Conservation (phyloP, 352 stramenopile genomes). For the Phytophthora nicotianae region DNA sequence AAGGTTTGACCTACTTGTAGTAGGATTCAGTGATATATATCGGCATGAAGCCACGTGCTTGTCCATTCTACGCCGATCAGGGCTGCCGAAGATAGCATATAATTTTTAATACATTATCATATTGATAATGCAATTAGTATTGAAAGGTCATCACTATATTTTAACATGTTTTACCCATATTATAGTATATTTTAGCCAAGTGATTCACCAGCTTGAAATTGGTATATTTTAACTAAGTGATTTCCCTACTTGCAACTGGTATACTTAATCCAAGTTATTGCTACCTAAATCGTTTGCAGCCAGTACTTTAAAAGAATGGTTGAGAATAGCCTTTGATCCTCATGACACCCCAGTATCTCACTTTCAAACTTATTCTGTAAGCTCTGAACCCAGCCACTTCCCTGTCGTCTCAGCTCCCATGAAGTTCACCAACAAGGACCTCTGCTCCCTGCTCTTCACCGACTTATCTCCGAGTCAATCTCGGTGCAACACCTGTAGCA, state of each 20-base stretch:
- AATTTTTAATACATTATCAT: neutral
- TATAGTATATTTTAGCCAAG: neutral
- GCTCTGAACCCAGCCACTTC: no score
- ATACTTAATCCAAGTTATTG: neutral
- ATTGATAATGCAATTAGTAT: neutral
- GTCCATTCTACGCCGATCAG: no score
- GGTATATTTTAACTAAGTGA: neutral
- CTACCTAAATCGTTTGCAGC: no score
- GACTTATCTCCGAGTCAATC: neutral
- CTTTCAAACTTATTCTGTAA: no score
- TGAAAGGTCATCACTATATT: neutral
- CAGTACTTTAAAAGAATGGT: no score
- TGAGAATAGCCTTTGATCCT: no score
- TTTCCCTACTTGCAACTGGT: neutral
- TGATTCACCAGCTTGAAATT: no score
- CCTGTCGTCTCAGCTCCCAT: neutral
- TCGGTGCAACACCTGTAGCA: neutral
- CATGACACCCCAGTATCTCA: no score
- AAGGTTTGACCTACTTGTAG: no score
- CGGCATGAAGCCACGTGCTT: no score
- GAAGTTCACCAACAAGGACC: neutral
- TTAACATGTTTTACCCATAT: neutral
- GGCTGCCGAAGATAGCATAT: no score
- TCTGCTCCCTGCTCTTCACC: neutral
- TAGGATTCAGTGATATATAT: no score